Base-by-base conservation (phyloP, 2,329 filamentous ascomycete species). In the Aspergillus sp. region DNA sequence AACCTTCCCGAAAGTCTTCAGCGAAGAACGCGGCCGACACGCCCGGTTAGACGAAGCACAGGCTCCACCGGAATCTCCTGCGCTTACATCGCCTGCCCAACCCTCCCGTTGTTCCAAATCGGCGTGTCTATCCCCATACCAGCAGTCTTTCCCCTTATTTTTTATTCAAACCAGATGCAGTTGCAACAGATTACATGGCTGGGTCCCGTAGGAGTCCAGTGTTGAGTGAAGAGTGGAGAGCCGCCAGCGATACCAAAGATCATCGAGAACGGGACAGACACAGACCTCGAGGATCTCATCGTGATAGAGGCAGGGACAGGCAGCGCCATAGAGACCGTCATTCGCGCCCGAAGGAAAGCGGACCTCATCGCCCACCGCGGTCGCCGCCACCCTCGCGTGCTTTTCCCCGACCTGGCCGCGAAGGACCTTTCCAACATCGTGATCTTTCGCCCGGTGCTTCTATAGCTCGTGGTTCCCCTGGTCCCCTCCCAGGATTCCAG, bases 161-260 rank as follows among this genome's bases (percentile, higher is more conserved):
- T 44, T 13, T 31, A 30, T 48, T 49, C 40, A 43, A 57, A 48
- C 58, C 65, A 61, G 62, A 74, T 74, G 71, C 64, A 54, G 68
- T 56, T 60, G 60, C 58, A 58, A 52, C 51, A 54, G 57, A 59
- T 61, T 67, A 68, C 65, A 75, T 75, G 72, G 71, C 71, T 67
- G 69, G 68, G 62, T 70, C 69, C 61, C 67, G 63, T 65, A 66
- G 65, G 65, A 72, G 68, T 66, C 69, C 70, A 61, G 66, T 67
- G 60, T 66, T 73, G 69, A 75, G 66, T 70, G 67, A 74, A 61
- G 64, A 72, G 65, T 72, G 72, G 71, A 73, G 67, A 65, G 65
- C 60, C 58, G 61, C 70, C 60, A 63, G 62, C 54, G 65, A 72
- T 50, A 57, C 56, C 47, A 60, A 61, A 59, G 62, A 69, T 49